Base-by-base conservation (phyloP, 2,329 filamentous ascomycete genomes). In the Scorias spongiosa region DNA sequence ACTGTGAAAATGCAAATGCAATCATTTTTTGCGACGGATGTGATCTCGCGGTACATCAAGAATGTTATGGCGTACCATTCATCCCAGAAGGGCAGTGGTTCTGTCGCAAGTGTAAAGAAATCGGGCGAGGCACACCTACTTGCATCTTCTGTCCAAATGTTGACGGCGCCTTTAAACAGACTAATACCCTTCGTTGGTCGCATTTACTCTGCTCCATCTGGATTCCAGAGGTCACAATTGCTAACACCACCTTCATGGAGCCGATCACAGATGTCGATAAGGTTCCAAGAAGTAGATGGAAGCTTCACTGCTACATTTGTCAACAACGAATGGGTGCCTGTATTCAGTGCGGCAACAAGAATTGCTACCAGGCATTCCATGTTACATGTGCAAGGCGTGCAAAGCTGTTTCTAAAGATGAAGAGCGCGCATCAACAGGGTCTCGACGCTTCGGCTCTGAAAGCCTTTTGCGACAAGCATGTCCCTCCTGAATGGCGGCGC, bases 21-120 rank as follows among this genome's bases (percentile, higher is more conserved):
- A 98, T 98, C 57, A 91, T 98, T 17, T 98, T 98, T 59, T 98
- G 91, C 61, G 91, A 98, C 60, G 91, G 91, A 2, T 98, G 91
- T 64, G 93, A 98, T 63, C 70, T 98, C 42, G 91, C 91, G 2
- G 91, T 98, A 9, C 91, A 98, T 63, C 91, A 98, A 63, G 91
- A 98, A 67, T 98, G 91, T 64, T 98, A 98, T 59, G 91, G 91
- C 44, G 91, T 98, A 40, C 91, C 91, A 1, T 98, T 95, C 63
- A 98, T 98, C 51, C 91, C 91, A 2, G 91, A 98, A 66, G 91
- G 91, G 14, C 91, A 98, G 63, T 98, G 91, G 91, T 75, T 95
- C 40, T 98, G 91, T 66, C 78, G 91, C 45, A 94, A 95, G 64
- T 98, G 91, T 66, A 88, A 95, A 65, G 73, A 95, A 48, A 89